Percentiles rank a stretch among this genome's conserved stretches.
Evolutionary conservation across 1,139 yeast species (phyloP).

Genomic region (Blastobotrys elegans): DNA sequence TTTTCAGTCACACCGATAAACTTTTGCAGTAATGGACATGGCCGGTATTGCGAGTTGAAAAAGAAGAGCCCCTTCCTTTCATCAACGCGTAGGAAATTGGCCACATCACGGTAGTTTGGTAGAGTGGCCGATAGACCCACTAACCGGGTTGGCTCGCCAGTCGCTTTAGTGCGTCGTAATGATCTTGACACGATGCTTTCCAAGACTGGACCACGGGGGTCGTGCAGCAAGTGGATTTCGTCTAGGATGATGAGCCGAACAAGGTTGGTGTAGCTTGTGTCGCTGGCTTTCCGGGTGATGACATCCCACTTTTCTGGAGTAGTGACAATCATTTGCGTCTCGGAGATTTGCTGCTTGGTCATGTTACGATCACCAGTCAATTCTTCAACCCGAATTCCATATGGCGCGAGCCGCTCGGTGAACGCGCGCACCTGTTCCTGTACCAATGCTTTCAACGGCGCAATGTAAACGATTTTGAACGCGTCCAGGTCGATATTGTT

Average conservation of each 20-base stretch:
- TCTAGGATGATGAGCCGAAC: slow-evolving; percentile 80
- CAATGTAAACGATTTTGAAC: slow-evolving; percentile 83
- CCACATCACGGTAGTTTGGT: slow-evolving; percentile 88
- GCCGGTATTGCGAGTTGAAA: slow-evolving; percentile 80
- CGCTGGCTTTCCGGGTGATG: slow-evolving; percentile 74
- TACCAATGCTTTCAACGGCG: slow-evolving; percentile 91
- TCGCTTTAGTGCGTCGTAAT: slow-evolving; percentile 45
- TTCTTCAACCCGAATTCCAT: slow-evolving; percentile 75
- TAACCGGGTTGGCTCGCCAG: slow-evolving; percentile 51
- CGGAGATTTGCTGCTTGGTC: slow-evolving; percentile 68
- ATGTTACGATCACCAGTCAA: slow-evolving; percentile 86
- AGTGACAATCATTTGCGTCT: slow-evolving; percentile 81
- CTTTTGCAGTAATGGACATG: slow-evolving; percentile 88
- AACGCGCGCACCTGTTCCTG: slow-evolving; percentile 93
- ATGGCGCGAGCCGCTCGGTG: slow-evolving; percentile 58
- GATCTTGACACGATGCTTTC: slow-evolving; percentile 84
- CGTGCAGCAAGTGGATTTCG: slow-evolving; percentile 90
- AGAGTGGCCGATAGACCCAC: slow-evolving; percentile 92
- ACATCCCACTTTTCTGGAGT: slow-evolving; percentile 99
- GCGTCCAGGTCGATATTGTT: slow-evolving; percentile 50
- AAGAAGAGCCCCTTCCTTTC: slow-evolving; percentile 56
- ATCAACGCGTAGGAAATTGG: slow-evolving; percentile 69
- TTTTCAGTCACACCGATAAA: slow-evolving; percentile 85
- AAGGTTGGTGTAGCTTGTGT: slow-evolving; percentile 53
- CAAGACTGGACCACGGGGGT: slow-evolving; percentile 90